Conservation (phyloP, 202 grass and related monocot genomes). For the Setaria viridis region DNA sequence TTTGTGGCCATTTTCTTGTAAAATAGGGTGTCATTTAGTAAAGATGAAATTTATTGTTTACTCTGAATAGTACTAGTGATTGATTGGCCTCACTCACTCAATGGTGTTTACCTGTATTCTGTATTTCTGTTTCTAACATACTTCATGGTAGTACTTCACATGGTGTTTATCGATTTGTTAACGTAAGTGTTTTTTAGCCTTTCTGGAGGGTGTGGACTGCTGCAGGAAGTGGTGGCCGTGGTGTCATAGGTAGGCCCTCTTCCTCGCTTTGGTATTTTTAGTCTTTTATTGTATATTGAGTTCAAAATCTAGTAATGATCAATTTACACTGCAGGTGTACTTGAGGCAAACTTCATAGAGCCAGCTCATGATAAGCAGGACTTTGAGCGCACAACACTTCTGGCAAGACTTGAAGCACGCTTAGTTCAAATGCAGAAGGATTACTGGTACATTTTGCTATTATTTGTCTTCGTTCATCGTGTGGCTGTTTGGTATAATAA, state of each 20-base stretch:
- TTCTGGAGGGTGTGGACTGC: slow-evolving; percentile 98
- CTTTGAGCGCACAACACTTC: slow-evolving; percentile 87
- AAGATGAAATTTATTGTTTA: slow-evolving; percentile 6
- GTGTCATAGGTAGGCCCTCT: slow-evolving; percentile 79
- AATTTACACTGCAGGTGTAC: slow-evolving; percentile 62
- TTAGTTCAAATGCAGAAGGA: slow-evolving; percentile 85
- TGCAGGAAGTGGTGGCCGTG: slow-evolving; percentile 90
- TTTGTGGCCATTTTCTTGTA: background rate
- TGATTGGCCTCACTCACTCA: background rate
- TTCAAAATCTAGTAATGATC: slow-evolving; percentile 20
- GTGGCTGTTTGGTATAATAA: slow-evolving; percentile 7
- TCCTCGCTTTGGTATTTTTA: slow-evolving; percentile 15
- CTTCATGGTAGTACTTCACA: slow-evolving; percentile 13
- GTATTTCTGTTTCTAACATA: slow-evolving; percentile 21
- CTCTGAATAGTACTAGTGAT: slow-evolving; percentile 18
- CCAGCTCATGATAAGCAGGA: slow-evolving; percentile 96
- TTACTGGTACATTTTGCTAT: slow-evolving; percentile 67
- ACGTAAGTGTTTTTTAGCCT: slow-evolving; percentile 69
- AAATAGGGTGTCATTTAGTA: background rate
- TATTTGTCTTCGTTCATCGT: slow-evolving; percentile 31
- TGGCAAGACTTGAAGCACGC: slow-evolving; percentile 72
- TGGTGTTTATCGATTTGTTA: slow-evolving; percentile 24
- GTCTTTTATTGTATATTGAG: slow-evolving; percentile 1
- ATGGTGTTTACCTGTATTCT: slow-evolving; percentile 12
- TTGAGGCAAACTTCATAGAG: slow-evolving; percentile 90